Evolutionary conservation across 2,329 filamentous ascomycete species (phyloP).

Genomic region (Xylariaceae sp.): DNA sequence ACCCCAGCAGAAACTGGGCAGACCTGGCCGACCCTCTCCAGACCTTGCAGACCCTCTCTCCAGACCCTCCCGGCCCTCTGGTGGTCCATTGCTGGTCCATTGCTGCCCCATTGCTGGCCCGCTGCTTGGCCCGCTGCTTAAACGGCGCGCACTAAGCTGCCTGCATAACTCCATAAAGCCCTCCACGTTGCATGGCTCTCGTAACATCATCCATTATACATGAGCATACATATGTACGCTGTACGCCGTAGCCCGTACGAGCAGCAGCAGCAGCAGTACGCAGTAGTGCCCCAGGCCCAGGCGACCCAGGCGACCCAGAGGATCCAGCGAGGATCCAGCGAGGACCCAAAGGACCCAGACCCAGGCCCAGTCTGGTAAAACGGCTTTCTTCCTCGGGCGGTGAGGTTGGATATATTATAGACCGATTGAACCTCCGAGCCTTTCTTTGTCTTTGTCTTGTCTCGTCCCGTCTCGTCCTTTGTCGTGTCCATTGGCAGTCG

Average conservation of each 20-base stretch:
- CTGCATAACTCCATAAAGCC: conserved; percentile 11
- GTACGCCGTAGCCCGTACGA: too few species aligned
- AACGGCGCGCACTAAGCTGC: conserved; percentile 5
- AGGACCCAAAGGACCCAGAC: too few species aligned
- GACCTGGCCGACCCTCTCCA: too few species aligned
- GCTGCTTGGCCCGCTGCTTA: conserved; percentile 19
- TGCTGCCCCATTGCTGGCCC: too few species aligned
- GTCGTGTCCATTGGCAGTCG: neutral
- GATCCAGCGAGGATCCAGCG: too few species aligned
- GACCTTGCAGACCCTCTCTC: too few species aligned
- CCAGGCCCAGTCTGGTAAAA: neutral
- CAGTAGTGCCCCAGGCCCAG: too few species aligned
- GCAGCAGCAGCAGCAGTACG: too few species aligned
- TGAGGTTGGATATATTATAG: conserved; percentile 10
- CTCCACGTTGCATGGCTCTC: conserved; percentile 5
- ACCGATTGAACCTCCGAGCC: neutral
- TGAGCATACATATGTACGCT: neutral
- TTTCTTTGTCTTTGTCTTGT: neutral
- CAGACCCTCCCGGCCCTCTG: too few species aligned
- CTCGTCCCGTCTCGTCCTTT: neutral
- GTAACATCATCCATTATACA: conserved; percentile 14
- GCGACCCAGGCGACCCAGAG: too few species aligned
- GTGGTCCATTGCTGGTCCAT: too few species aligned
- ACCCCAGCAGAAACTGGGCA: too few species aligned
- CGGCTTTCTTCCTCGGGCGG: conserved; percentile 2